Base-by-base conservation (phyloP, 1,284 basidiomycete genomes). In the Microbotryum lychnidis-dioicae region DNA sequence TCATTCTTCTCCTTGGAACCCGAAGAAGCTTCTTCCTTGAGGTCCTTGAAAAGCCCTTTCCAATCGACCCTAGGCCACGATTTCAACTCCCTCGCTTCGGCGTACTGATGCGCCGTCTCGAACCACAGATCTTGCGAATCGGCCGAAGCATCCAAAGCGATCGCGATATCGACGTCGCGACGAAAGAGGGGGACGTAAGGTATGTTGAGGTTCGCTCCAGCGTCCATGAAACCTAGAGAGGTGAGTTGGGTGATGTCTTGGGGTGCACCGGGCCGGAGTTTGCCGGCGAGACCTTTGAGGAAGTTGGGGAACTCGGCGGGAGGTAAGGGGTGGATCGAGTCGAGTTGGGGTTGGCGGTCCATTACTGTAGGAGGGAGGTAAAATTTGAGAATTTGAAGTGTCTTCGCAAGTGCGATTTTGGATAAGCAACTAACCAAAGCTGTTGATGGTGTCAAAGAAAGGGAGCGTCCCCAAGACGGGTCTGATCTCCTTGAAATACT, bases 51-150 rank as follows among this genome's bases (percentile, higher is more conserved):
- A 74, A 48, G 70, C 65, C 20, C 72, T 72, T 51, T 74, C 45
- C 57, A 50, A 47, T 67, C 56, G 45, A 71, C 76, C 31, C 70
- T 69, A 1, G 78, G 78, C 78, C 78, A 79, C 6, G 74, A 74
- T 9, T 61, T 58, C 29, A 78, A 61, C 6, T 75, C 75, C 8
- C 75, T 72, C 44, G 71, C 73, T 7, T 69, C 67, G 4, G 77
- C 77, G 50, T 76, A 73, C 54, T 77, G 74, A 68, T 76, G 74
- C 23, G 77, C 78, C 6, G 76, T 71, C 51, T 72, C 73, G 67
- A 79, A 79, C 77, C 77, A 79, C 3, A 77, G 64, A 56, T 77
- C 76, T 65, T 78, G 77, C 14, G 73, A 75, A 63, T 78, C 77
- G 7, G 77, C 77, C 50, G 74, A 75, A 16, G 77, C 77, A 61